These are phyloP conservation scores for Fraxinus baroniana DNA, from an alignment of 305 asterid genomes.

Conservation along the genomic window DNA sequence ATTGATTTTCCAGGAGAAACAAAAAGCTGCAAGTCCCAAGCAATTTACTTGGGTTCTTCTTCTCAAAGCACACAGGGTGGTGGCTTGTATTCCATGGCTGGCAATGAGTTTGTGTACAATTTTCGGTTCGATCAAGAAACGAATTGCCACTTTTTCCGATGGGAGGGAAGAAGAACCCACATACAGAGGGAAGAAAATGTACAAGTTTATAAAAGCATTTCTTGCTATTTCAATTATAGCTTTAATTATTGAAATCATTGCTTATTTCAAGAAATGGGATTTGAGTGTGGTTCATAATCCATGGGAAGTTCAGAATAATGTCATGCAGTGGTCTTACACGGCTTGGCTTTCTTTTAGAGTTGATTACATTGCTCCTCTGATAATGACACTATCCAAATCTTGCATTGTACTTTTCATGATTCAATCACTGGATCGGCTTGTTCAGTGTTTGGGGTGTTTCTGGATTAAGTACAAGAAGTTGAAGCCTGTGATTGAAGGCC, in stretches of 20 bases:
- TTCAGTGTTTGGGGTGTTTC: slow-evolving; percentile 76
- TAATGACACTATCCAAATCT: slow-evolving; percentile 57
- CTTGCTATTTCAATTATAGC: slow-evolving; percentile 73
- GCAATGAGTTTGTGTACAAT: slow-evolving; percentile 33
- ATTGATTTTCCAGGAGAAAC: slow-evolving; percentile 54
- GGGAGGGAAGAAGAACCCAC: slow-evolving; percentile 67
- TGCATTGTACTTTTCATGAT: slow-evolving; percentile 83
- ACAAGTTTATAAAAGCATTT: slow-evolving; percentile 66
- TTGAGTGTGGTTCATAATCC: slow-evolving; percentile 58
- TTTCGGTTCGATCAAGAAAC: slow-evolving; percentile 56
- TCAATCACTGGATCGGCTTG: slow-evolving; percentile 72
- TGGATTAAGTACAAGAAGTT: slow-evolving; percentile 71
- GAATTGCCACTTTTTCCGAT: slow-evolving; percentile 64
- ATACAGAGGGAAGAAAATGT: slow-evolving; percentile 55
- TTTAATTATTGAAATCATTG: slow-evolving; percentile 59
- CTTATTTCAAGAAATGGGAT: slow-evolving; percentile 74
- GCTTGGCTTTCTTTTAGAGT: slow-evolving; percentile 76
- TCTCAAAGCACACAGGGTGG: slow-evolving; percentile 59
- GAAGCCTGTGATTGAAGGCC: slow-evolving; percentile 53
- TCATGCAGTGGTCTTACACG: slow-evolving; percentile 65
- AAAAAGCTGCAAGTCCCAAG: slow-evolving; percentile 60
- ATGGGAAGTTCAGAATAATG: slow-evolving; percentile 59
- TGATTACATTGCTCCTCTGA: slow-evolving; percentile 70
- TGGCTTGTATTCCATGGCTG: slow-evolving; percentile 62
- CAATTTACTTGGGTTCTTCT: slow-evolving; percentile 65